Base-by-base conservation (phyloP, 495 filamentous ascomycete species). In the Tricharina praecox region DNA sequence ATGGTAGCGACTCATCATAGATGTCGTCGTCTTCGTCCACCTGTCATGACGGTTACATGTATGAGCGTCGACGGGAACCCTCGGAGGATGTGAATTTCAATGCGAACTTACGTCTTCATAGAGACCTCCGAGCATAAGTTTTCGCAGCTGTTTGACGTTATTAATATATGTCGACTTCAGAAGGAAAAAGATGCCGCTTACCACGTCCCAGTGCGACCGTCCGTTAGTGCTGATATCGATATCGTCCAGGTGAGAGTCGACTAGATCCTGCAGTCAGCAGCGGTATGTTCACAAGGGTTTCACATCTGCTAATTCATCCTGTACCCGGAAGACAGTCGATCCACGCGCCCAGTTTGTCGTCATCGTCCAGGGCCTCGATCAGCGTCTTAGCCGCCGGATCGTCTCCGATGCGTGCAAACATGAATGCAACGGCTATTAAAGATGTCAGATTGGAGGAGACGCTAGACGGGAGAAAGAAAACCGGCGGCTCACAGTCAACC, bases 351-450 rank as follows among this genome's bases (percentile, higher is more conserved):
- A 82, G 67, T 19, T 55, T 56, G 16, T 71, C 70, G 49, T 82
- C 75, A 33, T 72, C 67, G 53, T 82, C 78, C 9, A 82, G 63
- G 35, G 67, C 67, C 5, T 58, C 59, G 19, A 82, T 64, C 60
- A 80, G 79, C 38, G 73, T 69, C 20, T 70, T 68, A 8, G 78
- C 78, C 45, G 70, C 67, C 52, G 66, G 59, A 51, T 82, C 78
- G 48, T 76, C 77, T 48, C 78, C 78, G 30, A 82, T 76, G 55
- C 78, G 75, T 13, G 76, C 74, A 60, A 82, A 81, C 49, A 80
- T 74, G 67, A 79, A 82, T 0, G 70, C 63, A 33, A 78, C 58
- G 2, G 71, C 73, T 45, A 72, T 72, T 3, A 63, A 62, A 18
- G 73, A 72, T 47, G 70, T 73, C 19, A 59, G 67, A 23, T 60